A percentile compares a stretch with the other conserved stretches of the same genome.
These are phyloP conservation scores for Dacryopinax primogenitus DNA, from an alignment of 768 basidiomycete genomes.

Conservation along the genomic window DNA sequence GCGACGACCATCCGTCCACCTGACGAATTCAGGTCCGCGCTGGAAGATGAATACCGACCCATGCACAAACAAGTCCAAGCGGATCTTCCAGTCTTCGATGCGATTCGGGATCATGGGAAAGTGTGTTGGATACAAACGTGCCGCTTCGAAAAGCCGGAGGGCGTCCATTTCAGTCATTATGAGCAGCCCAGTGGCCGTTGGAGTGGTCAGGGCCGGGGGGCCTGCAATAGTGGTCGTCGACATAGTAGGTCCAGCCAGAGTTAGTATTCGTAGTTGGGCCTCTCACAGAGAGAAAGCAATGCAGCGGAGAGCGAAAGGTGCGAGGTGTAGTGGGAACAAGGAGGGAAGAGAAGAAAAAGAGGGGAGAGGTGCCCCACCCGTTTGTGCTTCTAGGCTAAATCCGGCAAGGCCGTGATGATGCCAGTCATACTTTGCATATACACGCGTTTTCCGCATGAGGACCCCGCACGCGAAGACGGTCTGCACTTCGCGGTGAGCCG, in stretches of 20 bases:
- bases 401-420: neutral
- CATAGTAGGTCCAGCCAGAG: too few species aligned
- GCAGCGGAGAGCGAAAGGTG: too few species aligned
- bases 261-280: neutral
- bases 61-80: neutral
- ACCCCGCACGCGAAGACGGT: neutral
- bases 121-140: neutral
- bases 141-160: neutral
- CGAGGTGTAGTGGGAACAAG: neutral
- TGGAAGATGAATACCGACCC: conserved; percentile 2
- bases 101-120: conserved; percentile 4
- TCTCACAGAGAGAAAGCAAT: too few species aligned
- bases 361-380: neutral
- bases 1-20: neutral
- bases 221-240: neutral
- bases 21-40: neutral
- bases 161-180: conserved; percentile 2
- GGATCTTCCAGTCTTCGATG: neutral
- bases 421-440: neutral
- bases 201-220: neutral
- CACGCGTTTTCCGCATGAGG: neutral
- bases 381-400: neutral
- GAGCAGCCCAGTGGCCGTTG: neutral
- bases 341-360: conserved; percentile 4
- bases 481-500: neutral